These are phyloP conservation scores for Pestalotiopsis sp. DNA, from an alignment of 2,329 filamentous ascomycete species.

Conservation along the genomic window DNA sequence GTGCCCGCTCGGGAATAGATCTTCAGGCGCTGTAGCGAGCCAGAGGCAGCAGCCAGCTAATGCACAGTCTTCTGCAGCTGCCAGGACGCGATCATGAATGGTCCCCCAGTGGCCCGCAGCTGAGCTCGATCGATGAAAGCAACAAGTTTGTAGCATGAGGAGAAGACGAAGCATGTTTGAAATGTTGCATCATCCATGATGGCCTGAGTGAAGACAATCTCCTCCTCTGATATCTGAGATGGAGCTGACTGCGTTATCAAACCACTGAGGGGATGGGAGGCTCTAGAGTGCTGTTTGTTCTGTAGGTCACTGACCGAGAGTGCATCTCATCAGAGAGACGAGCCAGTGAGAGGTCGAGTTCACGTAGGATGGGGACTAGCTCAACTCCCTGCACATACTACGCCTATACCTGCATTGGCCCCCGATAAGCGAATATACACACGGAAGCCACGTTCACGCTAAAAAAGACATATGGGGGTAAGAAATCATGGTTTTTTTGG, in stretches of 20 bases:
- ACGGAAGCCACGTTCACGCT: neutral
- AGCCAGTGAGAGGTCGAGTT: neutral
- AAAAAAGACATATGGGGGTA: neutral
- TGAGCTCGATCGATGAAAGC: neutral
- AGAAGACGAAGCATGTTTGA: neutral
- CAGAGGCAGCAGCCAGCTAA: neutral
- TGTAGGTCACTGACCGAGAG: neutral
- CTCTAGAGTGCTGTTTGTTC: neutral
- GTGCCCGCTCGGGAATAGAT: neutral
- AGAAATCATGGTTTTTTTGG: neutral
- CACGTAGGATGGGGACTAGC: neutral
- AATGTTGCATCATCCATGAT: neutral
- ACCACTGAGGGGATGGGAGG: neutral
- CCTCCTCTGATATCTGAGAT: neutral
- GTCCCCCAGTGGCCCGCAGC: neutral
- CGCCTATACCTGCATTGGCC: neutral
- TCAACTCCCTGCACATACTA: neutral
- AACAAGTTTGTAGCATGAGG: neutral
- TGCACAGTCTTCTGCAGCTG: neutral
- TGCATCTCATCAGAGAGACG: neutral
- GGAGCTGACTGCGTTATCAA: neutral
- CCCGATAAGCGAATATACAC: neutral
- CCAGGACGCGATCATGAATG: neutral
- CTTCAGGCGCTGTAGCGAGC: neutral
- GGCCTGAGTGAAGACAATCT: neutral